These are phyloP conservation scores for Wilhelminamyces savonicus DNA, from an alignment of 805 yeast genomes.

Conservation along the genomic window DNA sequence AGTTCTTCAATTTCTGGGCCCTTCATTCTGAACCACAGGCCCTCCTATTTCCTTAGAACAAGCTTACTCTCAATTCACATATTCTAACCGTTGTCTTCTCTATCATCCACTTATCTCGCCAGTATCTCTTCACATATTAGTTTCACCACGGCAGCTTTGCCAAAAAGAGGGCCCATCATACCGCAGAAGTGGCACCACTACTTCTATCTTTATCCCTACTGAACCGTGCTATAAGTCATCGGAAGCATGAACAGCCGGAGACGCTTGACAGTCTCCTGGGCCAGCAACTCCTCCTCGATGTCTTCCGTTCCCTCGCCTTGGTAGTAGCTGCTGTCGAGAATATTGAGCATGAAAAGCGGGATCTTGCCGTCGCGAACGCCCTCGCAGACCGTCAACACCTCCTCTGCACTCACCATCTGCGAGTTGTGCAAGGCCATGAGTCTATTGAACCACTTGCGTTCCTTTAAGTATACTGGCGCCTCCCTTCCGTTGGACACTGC, in stretches of 20 bases:
- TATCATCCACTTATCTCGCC: too few species aligned
- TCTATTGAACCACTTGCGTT: slow-evolving; percentile 31
- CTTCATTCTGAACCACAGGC: too few species aligned
- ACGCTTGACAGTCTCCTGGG: slow-evolving; percentile 25
- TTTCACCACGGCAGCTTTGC: too few species aligned
- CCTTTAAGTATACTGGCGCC: slow-evolving; percentile 25
- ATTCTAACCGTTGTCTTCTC: too few species aligned
- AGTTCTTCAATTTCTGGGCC: too few species aligned
- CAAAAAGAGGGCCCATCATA: too few species aligned
- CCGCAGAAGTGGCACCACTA: too few species aligned
- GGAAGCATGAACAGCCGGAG: slow-evolving; percentile 30
- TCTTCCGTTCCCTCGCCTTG: slow-evolving; percentile 7
- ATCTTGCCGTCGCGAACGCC: slow-evolving; percentile 33
- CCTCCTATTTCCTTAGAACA: too few species aligned
- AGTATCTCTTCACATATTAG: too few species aligned
- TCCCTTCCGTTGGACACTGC: slow-evolving; percentile 16
- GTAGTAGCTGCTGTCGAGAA: slow-evolving; percentile 25
- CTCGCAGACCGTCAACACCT: slow-evolving; percentile 27
- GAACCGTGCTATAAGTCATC: slow-evolving; percentile 22
- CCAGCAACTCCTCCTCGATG: slow-evolving; percentile 12
- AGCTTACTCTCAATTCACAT: too few species aligned
- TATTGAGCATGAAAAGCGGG: slow-evolving; percentile 29
- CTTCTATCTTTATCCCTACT: too few species aligned
- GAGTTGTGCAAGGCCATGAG: slow-evolving; percentile 21
- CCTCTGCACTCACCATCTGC: slow-evolving; percentile 19